Evolutionary conservation across 805 yeast genomes (phyloP), one percentile per base, ranked within the genome.

Genomic region (Sugiyamaella mastotermitis): DNA sequence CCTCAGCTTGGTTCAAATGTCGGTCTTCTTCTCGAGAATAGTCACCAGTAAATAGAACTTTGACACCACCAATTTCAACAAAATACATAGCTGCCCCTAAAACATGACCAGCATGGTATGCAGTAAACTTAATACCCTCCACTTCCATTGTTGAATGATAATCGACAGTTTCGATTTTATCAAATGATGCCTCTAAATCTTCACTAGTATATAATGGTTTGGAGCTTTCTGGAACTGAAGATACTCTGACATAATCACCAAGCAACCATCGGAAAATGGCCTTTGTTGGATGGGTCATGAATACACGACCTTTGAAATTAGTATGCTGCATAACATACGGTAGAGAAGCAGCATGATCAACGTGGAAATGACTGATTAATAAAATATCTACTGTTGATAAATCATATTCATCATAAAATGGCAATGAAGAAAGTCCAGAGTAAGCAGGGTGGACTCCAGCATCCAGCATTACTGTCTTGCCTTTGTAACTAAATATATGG

Each of bases 31-130:
- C 97, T 53, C 99, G 71, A 3, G 97, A 90, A 56, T 85, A 92
- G 60, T 92, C 99, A 40, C 99, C 99, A 0, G 99, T 92, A 57
- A 90, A 92, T 36, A 92, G 60, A 0, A 86, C 71, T 49, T 85
- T 83, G 42, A 90, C 65, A 0, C 97, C 97, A 14, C 95, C 96
- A 52, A 92, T 82, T 60, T 92, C 99, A 34, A 92, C 76, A 48
- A 92, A 79, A 60, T 80, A 92, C 97, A 92, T 92, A 9, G 97
- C 96, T 8, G 98, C 97, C 39, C 99, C 99, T 31, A 92, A 67
- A 9, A 92, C 99, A 69, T 92, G 99, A n/a, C 99, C 99, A 5
- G 99, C 99, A 64, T 90, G 99, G 60, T 82, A 92, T 1, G 98
- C 98, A 1, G 98, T 92, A 65, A 92, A 90, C 55, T 92, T 71